phyloP scores from a whole-genome alignment of 2,329 filamentous ascomycete genomes.

The Paraphoma sp. region DNA sequence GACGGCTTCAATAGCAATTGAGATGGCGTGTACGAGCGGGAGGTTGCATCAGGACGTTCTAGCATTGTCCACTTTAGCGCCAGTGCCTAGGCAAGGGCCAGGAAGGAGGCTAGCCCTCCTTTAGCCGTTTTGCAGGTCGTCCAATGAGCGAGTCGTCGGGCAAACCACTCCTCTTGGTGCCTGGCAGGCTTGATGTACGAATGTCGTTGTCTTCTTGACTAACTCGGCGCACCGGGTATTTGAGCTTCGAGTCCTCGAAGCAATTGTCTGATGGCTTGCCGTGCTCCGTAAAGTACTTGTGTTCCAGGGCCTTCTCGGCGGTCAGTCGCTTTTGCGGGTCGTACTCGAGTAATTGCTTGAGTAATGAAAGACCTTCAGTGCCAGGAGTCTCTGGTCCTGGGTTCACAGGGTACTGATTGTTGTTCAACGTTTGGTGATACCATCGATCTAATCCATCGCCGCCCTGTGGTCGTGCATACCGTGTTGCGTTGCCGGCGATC shows the following conservation, averaged over 20 bases:
- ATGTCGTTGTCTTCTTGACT: constrained; percentile 97
- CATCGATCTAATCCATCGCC: constrained; percentile 70
- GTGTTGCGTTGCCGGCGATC: constrained; percentile 50
- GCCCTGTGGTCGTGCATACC: constrained; percentile 57
- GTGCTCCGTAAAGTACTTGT: constrained; percentile 78
- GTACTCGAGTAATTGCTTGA: constrained; percentile 86
- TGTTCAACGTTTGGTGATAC: constrained; percentile 58
- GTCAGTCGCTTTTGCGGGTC: constrained; percentile 89
- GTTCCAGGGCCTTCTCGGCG: constrained; percentile 85
- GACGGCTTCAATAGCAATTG: no score
- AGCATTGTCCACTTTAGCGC: no score
- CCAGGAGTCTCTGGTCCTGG: constrained; percentile 48
- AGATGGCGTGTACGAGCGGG: background rate
- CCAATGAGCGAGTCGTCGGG: constrained; percentile 78
- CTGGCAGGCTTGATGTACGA: constrained; percentile 83
- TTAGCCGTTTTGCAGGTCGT: constrained; percentile 61
- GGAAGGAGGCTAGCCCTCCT: constrained; percentile 47
- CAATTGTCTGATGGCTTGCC: constrained; percentile 77
- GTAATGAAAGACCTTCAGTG: constrained; percentile 79
- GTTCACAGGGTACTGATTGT: constrained; percentile 53
- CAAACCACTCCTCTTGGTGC: constrained; percentile 86
- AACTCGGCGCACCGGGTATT: constrained; percentile 89
- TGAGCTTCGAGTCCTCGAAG: constrained; percentile 86
- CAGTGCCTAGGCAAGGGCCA: background rate
- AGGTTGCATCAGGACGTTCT: background rate